Conservation (phyloP, 495 filamentous ascomycete species). For the Stereocaulon alpinum region DNA sequence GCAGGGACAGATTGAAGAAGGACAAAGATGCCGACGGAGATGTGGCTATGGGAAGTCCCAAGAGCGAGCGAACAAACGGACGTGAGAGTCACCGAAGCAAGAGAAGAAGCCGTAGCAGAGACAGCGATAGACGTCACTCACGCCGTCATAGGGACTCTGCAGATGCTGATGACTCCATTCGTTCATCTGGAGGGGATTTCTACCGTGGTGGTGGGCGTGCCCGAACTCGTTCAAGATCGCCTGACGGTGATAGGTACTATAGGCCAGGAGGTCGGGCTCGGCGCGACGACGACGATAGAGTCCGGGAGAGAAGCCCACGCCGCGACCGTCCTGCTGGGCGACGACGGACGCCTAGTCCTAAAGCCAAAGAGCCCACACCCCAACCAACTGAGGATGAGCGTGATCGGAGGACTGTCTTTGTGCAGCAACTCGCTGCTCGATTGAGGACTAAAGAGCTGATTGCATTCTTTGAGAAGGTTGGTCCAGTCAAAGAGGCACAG, state of each 20-base stretch:
- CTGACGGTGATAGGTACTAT: slow-evolving; percentile 63
- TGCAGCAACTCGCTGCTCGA: slow-evolving; percentile 91
- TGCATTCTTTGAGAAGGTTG: slow-evolving; percentile 92
- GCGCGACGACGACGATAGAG: slow-evolving; percentile 40
- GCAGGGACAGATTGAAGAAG: slow-evolving; percentile 52
- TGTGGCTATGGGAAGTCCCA: slow-evolving; percentile 57
- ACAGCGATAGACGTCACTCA: slow-evolving; percentile 66
- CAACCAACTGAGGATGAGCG: slow-evolving; percentile 90
- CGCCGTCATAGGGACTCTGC: slow-evolving; percentile 66
- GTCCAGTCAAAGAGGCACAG: slow-evolving; percentile 92
- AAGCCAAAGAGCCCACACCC: slow-evolving; percentile 44
- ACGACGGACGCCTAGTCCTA: slow-evolving; percentile 41
- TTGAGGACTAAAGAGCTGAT: slow-evolving; percentile 87
- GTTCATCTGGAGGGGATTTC: slow-evolving; percentile 59
- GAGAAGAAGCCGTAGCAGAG: slow-evolving; percentile 71
- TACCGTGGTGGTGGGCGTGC: slow-evolving; percentile 62
- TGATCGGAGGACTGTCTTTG: slow-evolving; percentile 93
- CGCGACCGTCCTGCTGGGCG: slow-evolving; percentile 46
- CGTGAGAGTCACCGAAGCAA: slow-evolving; percentile 75
- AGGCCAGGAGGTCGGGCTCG: slow-evolving; percentile 53
- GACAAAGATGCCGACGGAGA: slow-evolving; percentile 55
- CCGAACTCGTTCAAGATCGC: slow-evolving; percentile 67
- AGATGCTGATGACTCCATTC: slow-evolving; percentile 47
- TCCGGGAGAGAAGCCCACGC: slow-evolving; percentile 37
- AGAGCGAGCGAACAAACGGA: slow-evolving; percentile 73